These are phyloP conservation scores for Sclerotinia glacialis DNA, from an alignment of 2,329 filamentous ascomycete species.

Conservation along the genomic window DNA sequence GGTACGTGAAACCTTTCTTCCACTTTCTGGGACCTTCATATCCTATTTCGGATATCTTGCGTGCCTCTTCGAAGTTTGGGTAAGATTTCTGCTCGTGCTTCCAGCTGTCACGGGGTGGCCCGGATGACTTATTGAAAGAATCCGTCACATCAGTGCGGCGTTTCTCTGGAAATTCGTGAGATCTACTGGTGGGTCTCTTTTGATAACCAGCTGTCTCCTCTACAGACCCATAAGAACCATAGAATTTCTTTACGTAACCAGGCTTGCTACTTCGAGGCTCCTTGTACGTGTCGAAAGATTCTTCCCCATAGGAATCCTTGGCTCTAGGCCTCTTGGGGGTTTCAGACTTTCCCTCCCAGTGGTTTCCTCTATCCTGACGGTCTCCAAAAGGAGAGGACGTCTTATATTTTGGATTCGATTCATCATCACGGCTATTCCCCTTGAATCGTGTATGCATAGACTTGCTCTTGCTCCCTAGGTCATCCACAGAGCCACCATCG, in stretches of 20 bases:
- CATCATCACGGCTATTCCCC: background rate
- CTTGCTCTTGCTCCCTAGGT: background rate
- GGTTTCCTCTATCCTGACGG: background rate
- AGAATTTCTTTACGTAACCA: constrained; percentile 1
- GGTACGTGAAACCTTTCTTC: background rate
- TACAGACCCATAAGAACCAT: background rate
- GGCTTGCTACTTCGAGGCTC: background rate
- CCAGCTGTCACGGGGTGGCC: background rate
- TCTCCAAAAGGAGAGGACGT: background rate
- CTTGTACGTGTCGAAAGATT: background rate
- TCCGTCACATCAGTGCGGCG: background rate
- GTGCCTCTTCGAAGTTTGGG: background rate
- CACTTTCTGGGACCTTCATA: background rate
- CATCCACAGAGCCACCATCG: background rate
- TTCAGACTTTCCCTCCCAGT: background rate
- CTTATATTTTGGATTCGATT: background rate
- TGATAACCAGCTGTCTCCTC: background rate
- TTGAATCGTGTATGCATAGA: background rate
- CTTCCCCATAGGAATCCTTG: background rate
- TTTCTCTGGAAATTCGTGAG: background rate
- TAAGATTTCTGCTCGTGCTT: background rate
- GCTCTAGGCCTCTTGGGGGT: background rate
- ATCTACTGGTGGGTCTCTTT: background rate
- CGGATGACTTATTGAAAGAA: background rate
- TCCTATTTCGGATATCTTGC: background rate